Conservation (phyloP, 148 eudicot species). For the Amaranthus cruentus region DNA sequence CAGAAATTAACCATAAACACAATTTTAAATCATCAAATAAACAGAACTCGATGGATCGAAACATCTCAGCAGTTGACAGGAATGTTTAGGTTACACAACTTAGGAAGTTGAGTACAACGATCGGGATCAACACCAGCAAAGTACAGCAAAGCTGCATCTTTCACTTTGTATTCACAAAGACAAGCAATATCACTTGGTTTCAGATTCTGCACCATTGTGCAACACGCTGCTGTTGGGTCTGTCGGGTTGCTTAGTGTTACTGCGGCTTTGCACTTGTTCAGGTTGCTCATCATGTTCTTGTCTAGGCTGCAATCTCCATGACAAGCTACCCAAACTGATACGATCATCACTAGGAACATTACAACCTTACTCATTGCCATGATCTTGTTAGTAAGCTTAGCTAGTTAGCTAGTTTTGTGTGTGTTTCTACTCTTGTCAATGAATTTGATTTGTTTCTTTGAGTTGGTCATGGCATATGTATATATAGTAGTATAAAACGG, state of each 20-base stretch:
- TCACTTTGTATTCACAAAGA: slow-evolving; percentile 48
- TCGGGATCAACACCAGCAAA: slow-evolving; percentile 45
- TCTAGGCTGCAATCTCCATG: slow-evolving; percentile 46
- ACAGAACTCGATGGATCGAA: not conserved
- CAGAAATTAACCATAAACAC: not conserved
- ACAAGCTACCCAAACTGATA: slow-evolving; percentile 22
- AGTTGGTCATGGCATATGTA: not conserved
- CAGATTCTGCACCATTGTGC: slow-evolving; percentile 31
- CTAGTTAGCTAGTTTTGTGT: not conserved
- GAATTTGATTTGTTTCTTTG: not conserved
- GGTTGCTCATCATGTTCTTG: slow-evolving; percentile 17
- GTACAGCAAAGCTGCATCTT: slow-evolving; percentile 25
- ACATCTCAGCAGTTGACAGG: not conserved
- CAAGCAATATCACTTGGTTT: slow-evolving; percentile 38
- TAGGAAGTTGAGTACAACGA: slow-evolving; percentile 48
- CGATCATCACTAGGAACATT: slow-evolving; percentile 23
- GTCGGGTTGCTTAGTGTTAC: slow-evolving; percentile 32
- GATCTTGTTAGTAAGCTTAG: not conserved
- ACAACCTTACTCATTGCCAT: slow-evolving; percentile 20
- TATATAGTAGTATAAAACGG: not conserved
- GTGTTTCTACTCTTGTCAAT: not conserved
- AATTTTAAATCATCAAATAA: not conserved
- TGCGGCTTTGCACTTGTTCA: slow-evolving; percentile 32
- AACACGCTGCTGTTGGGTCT: slow-evolving; percentile 35
- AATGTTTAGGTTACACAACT: slow-evolving; percentile 28